These are phyloP conservation scores for Claviceps digitariae DNA, from an alignment of 2,329 filamentous ascomycete genomes.

Conservation along the genomic window DNA sequence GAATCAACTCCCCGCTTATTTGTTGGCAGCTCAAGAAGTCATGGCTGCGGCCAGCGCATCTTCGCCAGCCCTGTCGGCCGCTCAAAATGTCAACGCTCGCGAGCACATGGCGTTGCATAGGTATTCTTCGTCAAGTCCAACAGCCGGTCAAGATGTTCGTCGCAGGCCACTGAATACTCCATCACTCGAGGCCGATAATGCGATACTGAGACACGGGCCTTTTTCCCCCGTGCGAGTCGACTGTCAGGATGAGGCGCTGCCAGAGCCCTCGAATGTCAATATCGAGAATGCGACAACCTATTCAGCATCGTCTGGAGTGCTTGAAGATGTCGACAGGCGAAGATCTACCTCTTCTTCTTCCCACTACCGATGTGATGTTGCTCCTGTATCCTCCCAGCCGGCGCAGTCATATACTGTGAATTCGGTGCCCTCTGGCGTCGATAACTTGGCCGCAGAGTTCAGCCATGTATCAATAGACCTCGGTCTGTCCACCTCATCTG, in stretches of 20 bases:
- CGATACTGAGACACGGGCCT: slow-evolving; percentile 36
- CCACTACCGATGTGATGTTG: slow-evolving; percentile 1
- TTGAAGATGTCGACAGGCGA: neutral
- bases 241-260: slow-evolving; percentile 39
- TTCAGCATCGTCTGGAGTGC: slow-evolving; percentile 14
- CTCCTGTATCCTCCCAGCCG: neutral
- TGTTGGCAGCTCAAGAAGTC: slow-evolving; percentile 7
- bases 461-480: slow-evolving; percentile 8
- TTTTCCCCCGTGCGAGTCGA: slow-evolving; percentile 43
- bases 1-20: neutral
- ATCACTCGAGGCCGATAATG: slow-evolving; percentile 15
- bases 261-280: slow-evolving; percentile 35
- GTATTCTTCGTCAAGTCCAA: slow-evolving; percentile 6
- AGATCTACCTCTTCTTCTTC: neutral
- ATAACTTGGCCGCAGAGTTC: slow-evolving; percentile 8
- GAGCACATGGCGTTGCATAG: slow-evolving; percentile 8
- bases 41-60: slow-evolving; percentile 24
- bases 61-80: slow-evolving; percentile 18
- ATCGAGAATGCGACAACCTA: slow-evolving; percentile 29
- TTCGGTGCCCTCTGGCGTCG: neutral
- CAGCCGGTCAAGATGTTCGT: slow-evolving; percentile 10
- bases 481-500: slow-evolving; percentile 12
- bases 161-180: slow-evolving; percentile 25
- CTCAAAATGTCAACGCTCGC: slow-evolving; percentile 12
- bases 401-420: neutral